These are phyloP conservation scores for Neurospora africana DNA, from an alignment of 495 filamentous ascomycete species.

Conservation along the genomic window DNA sequence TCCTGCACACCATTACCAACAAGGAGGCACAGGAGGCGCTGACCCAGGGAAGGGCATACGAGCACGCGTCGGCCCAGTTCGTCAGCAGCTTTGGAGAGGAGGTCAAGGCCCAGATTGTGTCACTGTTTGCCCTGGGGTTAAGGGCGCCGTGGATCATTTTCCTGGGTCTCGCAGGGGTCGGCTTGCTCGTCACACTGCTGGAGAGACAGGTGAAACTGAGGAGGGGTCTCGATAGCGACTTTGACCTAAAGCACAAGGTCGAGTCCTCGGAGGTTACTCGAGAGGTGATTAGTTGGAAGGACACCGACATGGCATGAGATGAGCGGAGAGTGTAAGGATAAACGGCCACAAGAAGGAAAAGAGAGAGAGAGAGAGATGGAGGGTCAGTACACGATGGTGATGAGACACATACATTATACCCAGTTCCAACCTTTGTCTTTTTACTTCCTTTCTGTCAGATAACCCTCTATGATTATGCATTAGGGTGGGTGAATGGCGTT, in stretches of 20 bases:
- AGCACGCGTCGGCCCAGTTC: conserved; percentile 15
- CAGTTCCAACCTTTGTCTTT: background rate
- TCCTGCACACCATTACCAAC: background rate
- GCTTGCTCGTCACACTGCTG: conserved; percentile 20
- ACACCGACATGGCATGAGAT: background rate
- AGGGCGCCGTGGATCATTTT: conserved; percentile 11
- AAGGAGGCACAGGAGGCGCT: background rate
- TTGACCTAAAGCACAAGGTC: conserved; percentile 16
- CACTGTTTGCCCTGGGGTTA: conserved; percentile 4
- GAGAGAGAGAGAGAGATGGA: background rate
- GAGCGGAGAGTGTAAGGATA: background rate
- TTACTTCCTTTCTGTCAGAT: background rate
- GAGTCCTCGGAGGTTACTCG: background rate
- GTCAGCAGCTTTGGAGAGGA: background rate
- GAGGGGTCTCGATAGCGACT: conserved; percentile 27
- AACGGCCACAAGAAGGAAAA: background rate
- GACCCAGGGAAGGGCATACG: conserved; percentile 10
- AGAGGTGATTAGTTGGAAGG: background rate
- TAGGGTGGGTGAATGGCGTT: background rate
- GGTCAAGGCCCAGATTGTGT: conserved; percentile 1
- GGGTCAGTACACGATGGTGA: background rate
- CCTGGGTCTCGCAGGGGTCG: conserved; percentile 6
- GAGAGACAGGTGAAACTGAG: conserved; percentile 27
- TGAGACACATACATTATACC: background rate
- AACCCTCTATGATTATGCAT: background rate